Percentiles rank a stretch among this genome's conserved stretches.
These are phyloP conservation scores for Nannizziopsis arthrosporioides DNA, from an alignment of 2,329 filamentous ascomycete species.

Conservation along the genomic window DNA sequence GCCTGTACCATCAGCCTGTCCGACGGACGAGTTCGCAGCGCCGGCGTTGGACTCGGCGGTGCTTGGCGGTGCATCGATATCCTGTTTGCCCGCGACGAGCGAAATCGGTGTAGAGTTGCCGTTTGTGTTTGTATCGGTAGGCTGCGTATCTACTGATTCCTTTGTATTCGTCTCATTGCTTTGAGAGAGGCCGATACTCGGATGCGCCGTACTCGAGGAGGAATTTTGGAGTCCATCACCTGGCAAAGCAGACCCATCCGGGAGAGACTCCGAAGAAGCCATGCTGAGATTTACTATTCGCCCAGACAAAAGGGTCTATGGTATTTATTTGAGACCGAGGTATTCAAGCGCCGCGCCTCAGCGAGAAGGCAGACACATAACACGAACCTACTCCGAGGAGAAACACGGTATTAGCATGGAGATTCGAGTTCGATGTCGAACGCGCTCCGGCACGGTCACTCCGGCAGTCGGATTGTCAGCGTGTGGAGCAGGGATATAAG, in stretches of 20 bases:
- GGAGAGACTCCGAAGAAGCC: background rate
- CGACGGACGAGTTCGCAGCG: conserved; percentile 32
- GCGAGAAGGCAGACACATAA: no score
- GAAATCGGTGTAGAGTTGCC: background rate
- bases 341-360: no score
- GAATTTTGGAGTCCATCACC: background rate
- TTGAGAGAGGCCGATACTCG: background rate
- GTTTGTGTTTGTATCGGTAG: background rate
- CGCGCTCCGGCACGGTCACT: no score
- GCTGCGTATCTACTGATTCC: background rate
- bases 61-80: conserved; percentile 38
- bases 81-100: conserved; percentile 34
- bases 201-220: background rate
- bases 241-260: background rate
- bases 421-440: no score
- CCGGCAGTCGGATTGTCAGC: no score
- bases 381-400: no score
- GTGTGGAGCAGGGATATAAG: no score
- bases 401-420: no score
- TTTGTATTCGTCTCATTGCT: background rate
- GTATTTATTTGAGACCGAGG: no score
- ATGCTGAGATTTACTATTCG: background rate
- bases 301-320: no score
- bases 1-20: conserved; percentile 28
- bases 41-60: conserved; percentile 26